These are phyloP conservation scores for Suillus paluster DNA, from an alignment of 768 basidiomycete species.

Conservation along the genomic window DNA sequence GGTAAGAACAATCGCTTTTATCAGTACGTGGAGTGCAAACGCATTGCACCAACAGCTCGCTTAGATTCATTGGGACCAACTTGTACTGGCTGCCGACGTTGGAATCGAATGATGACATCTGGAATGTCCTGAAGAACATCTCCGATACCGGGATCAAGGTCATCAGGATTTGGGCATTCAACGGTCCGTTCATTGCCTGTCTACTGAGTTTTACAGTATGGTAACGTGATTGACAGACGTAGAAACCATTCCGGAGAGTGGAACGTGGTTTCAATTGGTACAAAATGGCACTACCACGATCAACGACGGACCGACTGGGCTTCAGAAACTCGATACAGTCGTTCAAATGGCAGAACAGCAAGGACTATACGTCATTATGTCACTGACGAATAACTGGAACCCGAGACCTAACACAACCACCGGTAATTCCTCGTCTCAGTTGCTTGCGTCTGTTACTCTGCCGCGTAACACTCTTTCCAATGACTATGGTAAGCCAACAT, in stretches of 20 bases:
- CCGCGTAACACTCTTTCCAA: constrained; percentile 49
- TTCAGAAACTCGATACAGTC: constrained; percentile 57
- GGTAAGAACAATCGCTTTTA: constrained; percentile 32
- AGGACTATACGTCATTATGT: constrained; percentile 54
- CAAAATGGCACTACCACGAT: constrained; percentile 50
- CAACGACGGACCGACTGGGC: constrained; percentile 55
- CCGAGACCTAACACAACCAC: constrained; percentile 37
- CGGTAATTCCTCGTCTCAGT: neutral
- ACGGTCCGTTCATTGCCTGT: neutral
- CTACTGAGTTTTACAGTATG: constrained; percentile 12
- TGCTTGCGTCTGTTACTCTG: constrained; percentile 60
- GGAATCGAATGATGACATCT: constrained; percentile 50
- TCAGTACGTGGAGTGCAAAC: neutral
- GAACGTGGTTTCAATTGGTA: constrained; percentile 59
- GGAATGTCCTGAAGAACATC: constrained; percentile 55
- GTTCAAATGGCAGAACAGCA: constrained; percentile 56
- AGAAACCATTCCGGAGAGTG: constrained; percentile 47
- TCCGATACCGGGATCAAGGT: constrained; percentile 52
- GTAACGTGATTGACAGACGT: constrained; percentile 53
- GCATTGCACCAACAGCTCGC: constrained; percentile 11
- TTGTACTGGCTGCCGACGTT: constrained; percentile 60
- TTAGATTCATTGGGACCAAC: constrained; percentile 48
- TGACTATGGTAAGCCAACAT: constrained; percentile 48
- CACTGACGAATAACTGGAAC: constrained; percentile 68
- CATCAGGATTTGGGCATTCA: constrained; percentile 53